Percentiles rank a stretch among this genome's conserved stretches.
phyloP scores from a whole-genome alignment of 805 yeast genomes.

The Metschnikowia borealis region DNA sequence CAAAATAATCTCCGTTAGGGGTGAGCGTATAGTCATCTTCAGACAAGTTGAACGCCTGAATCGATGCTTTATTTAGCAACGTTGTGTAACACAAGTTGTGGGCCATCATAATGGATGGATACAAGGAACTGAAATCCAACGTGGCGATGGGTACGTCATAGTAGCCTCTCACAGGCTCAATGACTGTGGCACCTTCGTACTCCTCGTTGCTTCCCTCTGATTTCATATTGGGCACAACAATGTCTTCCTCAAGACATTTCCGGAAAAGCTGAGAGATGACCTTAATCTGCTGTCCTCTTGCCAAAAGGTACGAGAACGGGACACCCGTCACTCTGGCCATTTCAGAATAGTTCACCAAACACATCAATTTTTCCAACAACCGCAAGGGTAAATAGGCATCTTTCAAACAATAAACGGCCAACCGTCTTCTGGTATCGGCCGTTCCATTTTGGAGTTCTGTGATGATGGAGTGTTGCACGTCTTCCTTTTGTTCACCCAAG shows the following conservation, averaged over 20 bases:
- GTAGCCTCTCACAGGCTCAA: conserved; percentile 93
- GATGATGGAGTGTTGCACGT: conserved; percentile 94
- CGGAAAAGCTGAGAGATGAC: conserved; percentile 93
- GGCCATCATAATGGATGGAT: conserved; percentile 90
- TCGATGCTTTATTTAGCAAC: conserved; percentile 62
- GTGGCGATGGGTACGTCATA: conserved; percentile 98
- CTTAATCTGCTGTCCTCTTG: conserved; percentile 97
- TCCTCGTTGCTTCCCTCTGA: conserved; percentile 82
- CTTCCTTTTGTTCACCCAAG: conserved; percentile 93
- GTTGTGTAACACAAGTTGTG: conserved; percentile 95
- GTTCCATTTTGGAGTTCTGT: conserved; percentile 92
- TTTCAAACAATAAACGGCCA: conserved; percentile 95
- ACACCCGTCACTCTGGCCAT: conserved; percentile 99
- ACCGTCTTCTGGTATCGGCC: conserved; percentile 85
- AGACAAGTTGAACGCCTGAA: conserved; percentile 57
- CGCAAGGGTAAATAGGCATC: conserved; percentile 93
- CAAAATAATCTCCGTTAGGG: conserved; percentile 91
- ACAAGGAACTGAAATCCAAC: conserved; percentile 92
- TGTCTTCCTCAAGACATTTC: conserved; percentile 80
- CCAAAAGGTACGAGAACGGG: conserved; percentile 81
- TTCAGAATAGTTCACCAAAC: conserved; percentile 93
- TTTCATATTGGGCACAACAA: conserved; percentile 87
- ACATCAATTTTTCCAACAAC: conserved; percentile 88
- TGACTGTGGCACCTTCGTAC: conserved; percentile 98
- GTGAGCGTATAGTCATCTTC: conserved; percentile 79